These are phyloP conservation scores for Alternaria sp. DNA, from an alignment of 2,329 filamentous ascomycete genomes.

Conservation along the genomic window DNA sequence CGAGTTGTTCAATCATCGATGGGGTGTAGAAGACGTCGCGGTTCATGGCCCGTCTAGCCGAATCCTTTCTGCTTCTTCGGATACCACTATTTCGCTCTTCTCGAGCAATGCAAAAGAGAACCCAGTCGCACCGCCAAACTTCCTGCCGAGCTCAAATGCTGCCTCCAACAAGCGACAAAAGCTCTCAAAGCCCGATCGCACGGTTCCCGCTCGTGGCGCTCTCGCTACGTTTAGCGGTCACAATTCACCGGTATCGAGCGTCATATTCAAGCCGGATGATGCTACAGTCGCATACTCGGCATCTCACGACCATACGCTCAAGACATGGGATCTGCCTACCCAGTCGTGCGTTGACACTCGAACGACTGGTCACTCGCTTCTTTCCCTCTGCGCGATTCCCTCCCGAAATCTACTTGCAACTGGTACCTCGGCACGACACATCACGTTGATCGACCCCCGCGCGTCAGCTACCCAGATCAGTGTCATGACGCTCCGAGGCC, in stretches of 20 bases:
- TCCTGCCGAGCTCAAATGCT: conserved; percentile 72
- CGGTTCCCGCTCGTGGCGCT: conserved; percentile 78
- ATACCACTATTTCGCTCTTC: conserved; percentile 89
- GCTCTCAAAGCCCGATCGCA: conserved; percentile 64
- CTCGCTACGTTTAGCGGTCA: conserved; percentile 77
- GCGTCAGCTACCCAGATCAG: conserved; percentile 77
- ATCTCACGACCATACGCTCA: conserved; percentile 89
- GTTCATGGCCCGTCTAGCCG: conserved; percentile 77
- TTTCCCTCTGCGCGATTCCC: conserved; percentile 79
- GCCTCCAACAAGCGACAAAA: conserved; percentile 80
- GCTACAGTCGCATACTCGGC: conserved; percentile 89
- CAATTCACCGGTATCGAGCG: conserved; percentile 77
- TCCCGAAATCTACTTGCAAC: conserved; percentile 71
- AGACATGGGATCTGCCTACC: conserved; percentile 91
- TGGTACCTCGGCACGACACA: conserved; percentile 84
- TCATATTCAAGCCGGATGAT: conserved; percentile 85
- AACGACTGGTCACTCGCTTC: conserved; percentile 82
- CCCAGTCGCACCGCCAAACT: conserved; percentile 74
- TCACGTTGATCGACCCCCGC: conserved; percentile 92
- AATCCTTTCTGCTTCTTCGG: conserved; percentile 85
- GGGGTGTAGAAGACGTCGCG: conserved; percentile 76
- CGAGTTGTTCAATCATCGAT: conserved; percentile 85
- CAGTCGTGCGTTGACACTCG: conserved; percentile 79
- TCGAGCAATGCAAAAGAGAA: conserved; percentile 79
- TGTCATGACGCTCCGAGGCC: conserved; percentile 90